Conservation (phyloP, 1,139 yeast genomes). For the Magnusiomyces sp. region DNA sequence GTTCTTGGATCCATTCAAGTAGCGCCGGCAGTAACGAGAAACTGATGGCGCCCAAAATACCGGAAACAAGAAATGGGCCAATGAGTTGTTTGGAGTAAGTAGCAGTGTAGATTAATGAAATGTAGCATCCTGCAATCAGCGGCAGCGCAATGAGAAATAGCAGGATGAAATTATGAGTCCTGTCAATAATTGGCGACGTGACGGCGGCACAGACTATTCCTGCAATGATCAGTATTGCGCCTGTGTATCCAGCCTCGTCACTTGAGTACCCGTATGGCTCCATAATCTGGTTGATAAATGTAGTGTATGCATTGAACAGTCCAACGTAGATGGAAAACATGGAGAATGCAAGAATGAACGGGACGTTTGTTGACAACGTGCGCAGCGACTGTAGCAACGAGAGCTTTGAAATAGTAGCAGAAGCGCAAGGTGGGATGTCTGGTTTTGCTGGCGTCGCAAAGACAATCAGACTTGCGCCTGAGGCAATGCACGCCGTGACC, state of each 20-base stretch:
- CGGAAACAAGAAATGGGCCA: slow-evolving; percentile 30
- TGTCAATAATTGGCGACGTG: slow-evolving; percentile 29
- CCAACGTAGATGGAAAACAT: slow-evolving; percentile 32
- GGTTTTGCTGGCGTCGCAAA: slow-evolving; percentile 25
- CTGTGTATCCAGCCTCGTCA: slow-evolving; percentile 31
- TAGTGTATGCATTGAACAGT: slow-evolving; percentile 31
- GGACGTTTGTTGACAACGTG: slow-evolving; percentile 16
- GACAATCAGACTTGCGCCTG: slow-evolving; percentile 21
- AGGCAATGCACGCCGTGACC: slow-evolving; percentile 26
- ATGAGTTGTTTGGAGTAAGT: slow-evolving; percentile 22
- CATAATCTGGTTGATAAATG: slow-evolving; percentile 31
- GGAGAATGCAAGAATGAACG: slow-evolving; percentile 22
- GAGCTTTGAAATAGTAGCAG: slow-evolving; percentile 26
- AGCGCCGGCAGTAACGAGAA: slow-evolving; percentile 30
- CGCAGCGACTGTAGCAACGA: slow-evolving; percentile 22
- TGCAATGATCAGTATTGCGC: slow-evolving; percentile 29
- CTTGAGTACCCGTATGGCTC: slow-evolving; percentile 30
- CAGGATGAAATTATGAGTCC: slow-evolving; percentile 23
- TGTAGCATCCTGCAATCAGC: slow-evolving; percentile 26
- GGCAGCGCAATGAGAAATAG: slow-evolving; percentile 27
- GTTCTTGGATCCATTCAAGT: slow-evolving; percentile 32
- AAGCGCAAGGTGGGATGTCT: slow-evolving; percentile 29
- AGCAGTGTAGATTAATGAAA: slow-evolving; percentile 30
- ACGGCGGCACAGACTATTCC: slow-evolving; percentile 30
- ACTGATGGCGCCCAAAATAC: slow-evolving; percentile 30